These are phyloP conservation scores for Xylaria sp. DNA, from an alignment of 2,329 filamentous ascomycete genomes.

Conservation along the genomic window DNA sequence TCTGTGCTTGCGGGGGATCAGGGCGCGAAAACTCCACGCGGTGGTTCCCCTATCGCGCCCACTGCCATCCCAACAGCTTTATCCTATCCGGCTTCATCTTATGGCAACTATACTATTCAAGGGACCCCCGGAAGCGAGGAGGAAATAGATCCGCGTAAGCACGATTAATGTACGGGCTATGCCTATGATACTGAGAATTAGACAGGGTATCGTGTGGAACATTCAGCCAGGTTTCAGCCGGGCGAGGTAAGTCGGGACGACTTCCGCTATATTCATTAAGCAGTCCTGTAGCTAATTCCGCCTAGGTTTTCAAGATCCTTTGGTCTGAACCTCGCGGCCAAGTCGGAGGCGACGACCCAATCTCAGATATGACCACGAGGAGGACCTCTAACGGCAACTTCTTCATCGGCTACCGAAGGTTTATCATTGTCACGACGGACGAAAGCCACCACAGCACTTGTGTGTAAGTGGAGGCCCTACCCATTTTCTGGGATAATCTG, in stretches of 20 bases:
- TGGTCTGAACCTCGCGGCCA: conserved; percentile 57
- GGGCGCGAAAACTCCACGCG: conserved; percentile 23
- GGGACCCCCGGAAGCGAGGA: conserved; percentile 31
- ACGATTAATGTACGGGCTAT: not conserved
- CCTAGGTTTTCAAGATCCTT: conserved; percentile 57
- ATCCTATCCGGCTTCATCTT: conserved; percentile 9
- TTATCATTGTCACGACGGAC: conserved; percentile 56
- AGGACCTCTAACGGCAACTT: conserved; percentile 44
- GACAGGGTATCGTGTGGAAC: conserved; percentile 33
- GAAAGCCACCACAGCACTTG: conserved; percentile 58
- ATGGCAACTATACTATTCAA: conserved; percentile 29
- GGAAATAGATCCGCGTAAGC: conserved; percentile 30
- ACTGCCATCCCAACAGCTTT: conserved; percentile 5
- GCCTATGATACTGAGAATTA: conserved; percentile 20
- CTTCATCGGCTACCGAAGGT: conserved; percentile 55
- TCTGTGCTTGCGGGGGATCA: conserved; percentile 12
- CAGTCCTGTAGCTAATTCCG: conserved; percentile 1
- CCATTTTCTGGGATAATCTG: not conserved
- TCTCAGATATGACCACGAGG: conserved; percentile 38
- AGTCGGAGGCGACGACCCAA: conserved; percentile 30
- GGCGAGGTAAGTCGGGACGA: conserved; percentile 30
- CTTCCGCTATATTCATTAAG: not conserved
- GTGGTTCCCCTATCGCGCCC: conserved; percentile 17
- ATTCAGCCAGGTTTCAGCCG: conserved; percentile 33
- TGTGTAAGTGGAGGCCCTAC: conserved; percentile 49